Conservation (phyloP, 176 grass and related monocot genomes). For the Tillandsia leiboldiana region DNA sequence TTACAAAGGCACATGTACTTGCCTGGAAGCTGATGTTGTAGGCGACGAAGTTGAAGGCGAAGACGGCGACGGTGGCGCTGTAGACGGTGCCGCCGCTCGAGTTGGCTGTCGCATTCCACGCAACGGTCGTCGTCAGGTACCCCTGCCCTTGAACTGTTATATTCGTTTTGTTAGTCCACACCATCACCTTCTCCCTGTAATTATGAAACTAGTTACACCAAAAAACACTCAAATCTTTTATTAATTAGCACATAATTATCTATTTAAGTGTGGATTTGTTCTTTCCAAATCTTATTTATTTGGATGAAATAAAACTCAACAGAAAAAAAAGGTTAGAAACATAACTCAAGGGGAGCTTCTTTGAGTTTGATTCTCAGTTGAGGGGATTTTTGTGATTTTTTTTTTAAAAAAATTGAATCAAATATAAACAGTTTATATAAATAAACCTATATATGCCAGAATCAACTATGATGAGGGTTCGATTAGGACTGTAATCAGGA, state of each 20-base stretch:
- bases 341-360: no score
- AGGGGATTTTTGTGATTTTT: not conserved
- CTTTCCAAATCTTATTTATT: no score
- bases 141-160: slow-evolving; percentile 60
- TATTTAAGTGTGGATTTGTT: no score
- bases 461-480: slow-evolving; percentile 52
- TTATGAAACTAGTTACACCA: not conserved
- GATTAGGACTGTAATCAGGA: slow-evolving; percentile 30
- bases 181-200: slow-evolving; percentile 63
- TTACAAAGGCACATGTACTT: not conserved
- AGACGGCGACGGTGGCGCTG: slow-evolving; percentile 53
- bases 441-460: slow-evolving; percentile 48
- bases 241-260: no score
- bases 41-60: slow-evolving; percentile 48
- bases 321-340: no score
- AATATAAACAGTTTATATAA: not conserved
- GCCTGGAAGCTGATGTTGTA: slow-evolving; percentile 65
- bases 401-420: not conserved
- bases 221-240: not conserved
- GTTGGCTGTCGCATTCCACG: slow-evolving; percentile 70
- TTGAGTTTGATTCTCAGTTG: no score
- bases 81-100: slow-evolving; percentile 49
- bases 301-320: no score
- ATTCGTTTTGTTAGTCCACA: slow-evolving; percentile 56
- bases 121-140: slow-evolving; percentile 44